Evolutionary conservation across 257 asterid genomes (phyloP).

Genomic region (Cordia subcordata): DNA sequence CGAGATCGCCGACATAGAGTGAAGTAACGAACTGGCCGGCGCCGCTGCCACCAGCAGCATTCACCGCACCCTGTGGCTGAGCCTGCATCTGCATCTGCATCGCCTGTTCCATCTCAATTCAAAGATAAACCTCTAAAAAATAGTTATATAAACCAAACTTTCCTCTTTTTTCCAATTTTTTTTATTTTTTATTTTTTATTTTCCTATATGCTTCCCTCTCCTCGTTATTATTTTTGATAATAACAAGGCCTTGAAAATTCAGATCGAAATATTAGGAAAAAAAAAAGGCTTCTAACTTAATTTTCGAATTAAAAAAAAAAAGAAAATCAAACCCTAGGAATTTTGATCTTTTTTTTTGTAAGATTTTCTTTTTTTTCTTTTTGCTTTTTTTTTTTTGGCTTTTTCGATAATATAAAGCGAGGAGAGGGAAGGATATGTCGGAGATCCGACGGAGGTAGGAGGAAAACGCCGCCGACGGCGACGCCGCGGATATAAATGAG

Average conservation of each 20-base stretch:
- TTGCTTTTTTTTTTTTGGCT: constrained; percentile 5
- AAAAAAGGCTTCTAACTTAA: not conserved
- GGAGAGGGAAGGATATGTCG: constrained; percentile 26
- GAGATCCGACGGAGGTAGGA: constrained; percentile 32
- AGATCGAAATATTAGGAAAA: not conserved
- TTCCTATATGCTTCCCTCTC: constrained; percentile 74
- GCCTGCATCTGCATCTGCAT: constrained; percentile 45
- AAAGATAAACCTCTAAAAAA: constrained; percentile 8
- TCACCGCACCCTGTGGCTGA: constrained; percentile 57
- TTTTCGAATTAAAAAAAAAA: constrained; percentile 16
- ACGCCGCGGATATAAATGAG: constrained; percentile 20
- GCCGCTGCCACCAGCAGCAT: constrained; percentile 33
- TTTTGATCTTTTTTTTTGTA: constrained; percentile 23
- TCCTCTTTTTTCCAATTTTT: constrained; percentile 20
- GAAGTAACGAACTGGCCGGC: constrained; percentile 43
- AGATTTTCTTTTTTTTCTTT: constrained; percentile 30
- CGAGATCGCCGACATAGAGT: constrained; percentile 90
- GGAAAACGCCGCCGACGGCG: constrained; percentile 47
- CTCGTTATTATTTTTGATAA: constrained; percentile 59
- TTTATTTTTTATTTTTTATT: constrained; percentile 31
- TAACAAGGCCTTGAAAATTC: constrained; percentile 12
- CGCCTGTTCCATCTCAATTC: constrained; percentile 52
- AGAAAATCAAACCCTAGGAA: constrained; percentile 25
- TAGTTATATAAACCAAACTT: not conserved
- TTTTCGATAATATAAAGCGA: constrained; percentile 11